Conservation (phyloP, 805 yeast genomes). For the Candida maltosa region DNA sequence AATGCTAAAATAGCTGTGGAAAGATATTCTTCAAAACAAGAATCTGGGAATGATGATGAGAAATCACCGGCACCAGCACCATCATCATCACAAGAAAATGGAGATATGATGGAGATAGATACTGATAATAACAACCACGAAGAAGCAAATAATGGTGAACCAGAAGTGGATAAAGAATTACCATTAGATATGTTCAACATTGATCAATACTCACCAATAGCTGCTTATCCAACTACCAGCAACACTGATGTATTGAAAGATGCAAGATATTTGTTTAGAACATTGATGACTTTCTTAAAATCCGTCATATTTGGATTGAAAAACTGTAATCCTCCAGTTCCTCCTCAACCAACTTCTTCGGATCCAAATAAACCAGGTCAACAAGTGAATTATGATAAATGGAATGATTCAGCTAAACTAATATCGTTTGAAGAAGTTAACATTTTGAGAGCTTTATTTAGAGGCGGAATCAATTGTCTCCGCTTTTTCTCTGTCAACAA, state of each 20-base stretch:
- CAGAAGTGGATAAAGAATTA: conserved; percentile 1
- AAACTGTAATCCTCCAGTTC: conserved; percentile 78
- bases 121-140: conserved; percentile 1
- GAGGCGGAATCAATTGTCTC: conserved; percentile 81
- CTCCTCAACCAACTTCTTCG: conserved; percentile 38
- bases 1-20: conserved; percentile 41
- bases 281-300: conserved; percentile 84
- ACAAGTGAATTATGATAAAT: conserved; percentile 44
- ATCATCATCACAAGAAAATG: background rate
- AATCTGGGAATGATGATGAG: conserved; percentile 1
- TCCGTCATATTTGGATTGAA: conserved; percentile 87
- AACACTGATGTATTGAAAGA: conserved; percentile 75
- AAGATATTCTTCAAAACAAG: conserved; percentile 29
- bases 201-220: conserved; percentile 52
- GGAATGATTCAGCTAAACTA: conserved; percentile 87
- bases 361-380: conserved; percentile 44
- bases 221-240: conserved; percentile 46
- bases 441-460: conserved; percentile 71
- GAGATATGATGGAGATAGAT: background rate
- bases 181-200: conserved; percentile 30
- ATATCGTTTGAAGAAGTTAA: conserved; percentile 79
- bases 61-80: background rate
- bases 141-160: conserved; percentile 5
- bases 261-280: conserved; percentile 82
- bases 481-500: conserved; percentile 64